These are phyloP conservation scores for Apostasia shenzhenica DNA, from an alignment of 106 monocot species.

Conservation along the genomic window DNA sequence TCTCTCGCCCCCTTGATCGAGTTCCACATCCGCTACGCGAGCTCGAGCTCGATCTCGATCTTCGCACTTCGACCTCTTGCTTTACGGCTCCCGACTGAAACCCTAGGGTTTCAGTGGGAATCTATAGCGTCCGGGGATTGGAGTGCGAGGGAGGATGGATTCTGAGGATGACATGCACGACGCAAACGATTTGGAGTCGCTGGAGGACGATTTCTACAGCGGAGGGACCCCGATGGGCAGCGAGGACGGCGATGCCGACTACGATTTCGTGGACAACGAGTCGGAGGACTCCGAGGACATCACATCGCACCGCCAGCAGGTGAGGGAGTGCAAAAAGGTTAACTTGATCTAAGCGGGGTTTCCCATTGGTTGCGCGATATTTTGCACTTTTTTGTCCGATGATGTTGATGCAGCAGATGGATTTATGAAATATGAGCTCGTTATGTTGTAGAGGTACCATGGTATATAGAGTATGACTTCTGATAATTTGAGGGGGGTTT, in stretches of 20 bases:
- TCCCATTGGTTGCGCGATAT: not conserved
- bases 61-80: not conserved
- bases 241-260: conserved; percentile 53
- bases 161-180: conserved; percentile 89
- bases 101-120: not conserved
- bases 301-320: conserved; percentile 60
- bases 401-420: not conserved
- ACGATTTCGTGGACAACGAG: conserved; percentile 51
- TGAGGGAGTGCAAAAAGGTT: conserved; percentile 12
- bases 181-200: conserved; percentile 60
- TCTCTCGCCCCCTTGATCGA: not conserved
- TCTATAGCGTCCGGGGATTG: conserved; percentile 3
- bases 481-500: too few species aligned
- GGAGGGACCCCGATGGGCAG: conserved; percentile 57
- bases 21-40: not conserved
- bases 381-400: not conserved
- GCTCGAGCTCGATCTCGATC: not conserved
- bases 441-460: too few species aligned
- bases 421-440: not conserved
- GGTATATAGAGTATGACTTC: too few species aligned
- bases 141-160: conserved; percentile 39
- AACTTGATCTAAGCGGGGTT: not conserved
- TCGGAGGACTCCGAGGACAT: conserved; percentile 27
- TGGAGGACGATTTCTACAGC: conserved; percentile 80
- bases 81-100: not conserved